phyloP scores from a whole-genome alignment of 768 basidiomycete genomes.

The Boletus reticuloceps region DNA sequence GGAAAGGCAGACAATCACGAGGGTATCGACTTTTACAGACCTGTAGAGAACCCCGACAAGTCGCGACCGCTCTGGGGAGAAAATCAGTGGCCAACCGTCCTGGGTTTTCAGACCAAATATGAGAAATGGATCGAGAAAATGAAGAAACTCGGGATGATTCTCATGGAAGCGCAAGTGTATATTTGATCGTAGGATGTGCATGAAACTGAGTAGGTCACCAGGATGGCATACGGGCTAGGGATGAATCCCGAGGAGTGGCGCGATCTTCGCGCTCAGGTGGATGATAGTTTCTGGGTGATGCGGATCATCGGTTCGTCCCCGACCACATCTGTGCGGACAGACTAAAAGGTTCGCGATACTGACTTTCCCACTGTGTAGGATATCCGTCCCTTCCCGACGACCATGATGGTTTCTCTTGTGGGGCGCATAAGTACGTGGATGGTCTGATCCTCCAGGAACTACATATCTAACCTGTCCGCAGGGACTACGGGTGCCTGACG shows the following conservation, averaged over 20 bases:
- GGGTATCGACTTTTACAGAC: conserved; percentile 78
- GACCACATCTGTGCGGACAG: not conserved
- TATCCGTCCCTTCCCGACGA: conserved; percentile 84
- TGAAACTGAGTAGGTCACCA: conserved; percentile 26
- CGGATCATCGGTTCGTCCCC: conserved; percentile 63
- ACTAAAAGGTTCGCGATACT: not conserved
- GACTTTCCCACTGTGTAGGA: conserved; percentile 39
- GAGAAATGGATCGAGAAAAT: conserved; percentile 82
- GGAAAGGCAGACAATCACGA: conserved; percentile 86
- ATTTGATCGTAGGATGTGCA: not conserved
- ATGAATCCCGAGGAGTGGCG: conserved; percentile 70
- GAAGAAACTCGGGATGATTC: conserved; percentile 72
- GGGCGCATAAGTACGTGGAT: conserved; percentile 72
- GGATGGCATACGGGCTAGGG: conserved; percentile 81
- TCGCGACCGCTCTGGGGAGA: conserved; percentile 73
- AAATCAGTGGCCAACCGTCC: conserved; percentile 79
- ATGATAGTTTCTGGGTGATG: conserved; percentile 90
- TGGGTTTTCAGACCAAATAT: conserved; percentile 59
- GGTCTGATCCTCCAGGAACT: not conserved
- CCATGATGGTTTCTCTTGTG: conserved; percentile 84
- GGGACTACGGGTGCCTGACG: conserved; percentile 92
- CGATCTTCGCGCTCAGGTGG: conserved; percentile 63
- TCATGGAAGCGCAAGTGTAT: conserved; percentile 78
- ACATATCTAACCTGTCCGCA: conserved; percentile 26
- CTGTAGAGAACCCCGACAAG: conserved; percentile 68